Conservation (phyloP, 495 filamentous ascomycete species). For the Lophiotrema nucula region DNA sequence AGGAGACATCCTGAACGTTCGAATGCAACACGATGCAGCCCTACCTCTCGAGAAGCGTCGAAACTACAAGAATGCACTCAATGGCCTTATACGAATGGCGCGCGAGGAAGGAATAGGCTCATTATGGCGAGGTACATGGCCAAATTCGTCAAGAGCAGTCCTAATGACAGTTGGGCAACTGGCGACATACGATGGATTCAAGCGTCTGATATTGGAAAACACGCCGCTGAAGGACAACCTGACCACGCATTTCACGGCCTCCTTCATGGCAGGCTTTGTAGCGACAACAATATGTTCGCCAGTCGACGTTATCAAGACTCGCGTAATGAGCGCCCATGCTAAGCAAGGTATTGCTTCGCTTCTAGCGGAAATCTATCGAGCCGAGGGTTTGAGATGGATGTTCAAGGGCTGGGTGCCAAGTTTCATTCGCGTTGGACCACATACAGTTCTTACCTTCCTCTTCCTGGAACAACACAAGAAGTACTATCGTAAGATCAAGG, state of each 20-base stretch:
- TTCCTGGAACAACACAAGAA: slow-evolving; percentile 92
- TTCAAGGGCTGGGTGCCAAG: slow-evolving; percentile 98
- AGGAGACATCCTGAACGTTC: slow-evolving; percentile 93
- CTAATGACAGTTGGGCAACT: slow-evolving; percentile 93
- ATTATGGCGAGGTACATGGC: slow-evolving; percentile 86
- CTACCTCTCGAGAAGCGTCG: slow-evolving; percentile 70
- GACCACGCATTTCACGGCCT: slow-evolving; percentile 81
- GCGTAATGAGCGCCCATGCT: slow-evolving; percentile 76
- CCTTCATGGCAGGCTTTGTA: slow-evolving; percentile 83
- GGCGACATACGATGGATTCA: slow-evolving; percentile 90
- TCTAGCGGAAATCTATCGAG: slow-evolving; percentile 61
- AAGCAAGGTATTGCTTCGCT: slow-evolving; percentile 44
- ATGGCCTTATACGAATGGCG: slow-evolving; percentile 82
- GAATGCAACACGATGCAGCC: slow-evolving; percentile 94
- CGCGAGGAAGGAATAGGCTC: slow-evolving; percentile 69
- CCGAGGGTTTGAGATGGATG: slow-evolving; percentile 84
- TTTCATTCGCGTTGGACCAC: slow-evolving; percentile 86
- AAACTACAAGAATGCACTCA: slow-evolving; percentile 85
- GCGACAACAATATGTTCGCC: slow-evolving; percentile 94
- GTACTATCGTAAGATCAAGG: slow-evolving; percentile 46
- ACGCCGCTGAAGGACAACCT: slow-evolving; percentile 73
- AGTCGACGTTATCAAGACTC: slow-evolving; percentile 95
- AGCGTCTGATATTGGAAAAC: slow-evolving; percentile 66
- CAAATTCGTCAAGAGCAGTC: slow-evolving; percentile 83
- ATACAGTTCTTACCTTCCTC: slow-evolving; percentile 93